Evolutionary conservation across 1,284 basidiomycete genomes (phyloP).

Genomic region (Pseudomicrostroma phylloplanum): DNA sequence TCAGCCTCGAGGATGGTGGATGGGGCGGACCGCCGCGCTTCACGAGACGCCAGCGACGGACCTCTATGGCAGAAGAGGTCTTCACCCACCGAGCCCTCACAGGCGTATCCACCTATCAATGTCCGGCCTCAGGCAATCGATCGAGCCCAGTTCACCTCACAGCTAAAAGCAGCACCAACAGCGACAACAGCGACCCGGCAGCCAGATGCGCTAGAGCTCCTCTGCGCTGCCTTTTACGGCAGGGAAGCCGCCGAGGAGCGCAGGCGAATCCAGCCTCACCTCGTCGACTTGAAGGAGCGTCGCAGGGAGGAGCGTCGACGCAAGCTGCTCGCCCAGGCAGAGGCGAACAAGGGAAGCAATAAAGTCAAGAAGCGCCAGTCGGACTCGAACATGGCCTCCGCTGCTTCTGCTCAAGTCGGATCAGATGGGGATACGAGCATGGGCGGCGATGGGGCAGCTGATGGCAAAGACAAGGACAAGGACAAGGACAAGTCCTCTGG

Average conservation of each 20-base stretch:
- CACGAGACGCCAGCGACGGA: too few species aligned
- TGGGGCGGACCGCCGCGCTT: too few species aligned
- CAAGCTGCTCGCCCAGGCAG: slow-evolving; percentile 16
- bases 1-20: too few species aligned
- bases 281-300: slow-evolving; percentile 25
- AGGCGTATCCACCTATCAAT: too few species aligned
- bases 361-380: slow-evolving; percentile 14
- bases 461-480: slow-evolving; percentile 2
- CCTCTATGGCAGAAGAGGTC: too few species aligned
- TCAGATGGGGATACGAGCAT: slow-evolving; percentile 8
- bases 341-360: slow-evolving; percentile 18
- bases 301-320: slow-evolving; percentile 11
- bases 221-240: not conserved
- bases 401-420: not conserved
- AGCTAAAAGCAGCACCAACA: too few species aligned
- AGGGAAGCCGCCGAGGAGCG: slow-evolving; percentile 10
- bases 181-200: too few species aligned
- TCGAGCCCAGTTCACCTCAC: too few species aligned
- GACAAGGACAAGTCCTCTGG: too few species aligned
- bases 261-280: slow-evolving; percentile 11
- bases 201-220: not conserved
- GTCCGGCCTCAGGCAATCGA: too few species aligned
- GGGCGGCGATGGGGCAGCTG: slow-evolving; percentile 13
- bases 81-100: too few species aligned
- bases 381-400: too few species aligned